These are phyloP conservation scores for Botrytis deweyae DNA, from an alignment of 2,329 filamentous ascomycete genomes.

Conservation along the genomic window DNA sequence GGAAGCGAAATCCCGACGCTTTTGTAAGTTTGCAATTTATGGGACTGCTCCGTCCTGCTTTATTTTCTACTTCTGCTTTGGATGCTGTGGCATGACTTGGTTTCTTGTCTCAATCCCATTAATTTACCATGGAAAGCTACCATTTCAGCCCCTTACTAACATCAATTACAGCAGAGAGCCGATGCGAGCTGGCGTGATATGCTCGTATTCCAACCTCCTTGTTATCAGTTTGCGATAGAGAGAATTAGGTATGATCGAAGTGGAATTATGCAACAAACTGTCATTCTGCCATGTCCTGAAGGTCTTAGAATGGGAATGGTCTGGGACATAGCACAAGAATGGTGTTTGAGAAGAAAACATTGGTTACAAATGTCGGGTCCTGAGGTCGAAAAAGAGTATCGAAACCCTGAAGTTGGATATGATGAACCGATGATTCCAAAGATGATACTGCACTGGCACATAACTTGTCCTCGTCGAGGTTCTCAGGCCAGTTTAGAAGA, in stretches of 20 bases:
- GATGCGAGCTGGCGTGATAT: constrained; percentile 20
- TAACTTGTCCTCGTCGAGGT: constrained; percentile 8
- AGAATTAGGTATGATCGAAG: constrained; percentile 3
- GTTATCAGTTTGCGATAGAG: constrained; percentile 4
- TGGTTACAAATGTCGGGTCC: constrained; percentile 17
- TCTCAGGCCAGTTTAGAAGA: constrained; percentile 5
- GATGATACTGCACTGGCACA: constrained; percentile 14
- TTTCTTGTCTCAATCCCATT: neutral
- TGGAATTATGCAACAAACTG: neutral
- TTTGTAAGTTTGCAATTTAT: constrained; percentile 11
- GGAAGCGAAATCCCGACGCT: constrained; percentile 11
- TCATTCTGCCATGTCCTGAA: constrained; percentile 12
- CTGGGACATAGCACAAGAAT: constrained; percentile 21
- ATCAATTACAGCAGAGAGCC: constrained; percentile 9
- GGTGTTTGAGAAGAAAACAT: constrained; percentile 18
- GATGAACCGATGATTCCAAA: constrained; percentile 10
- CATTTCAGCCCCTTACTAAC: neutral
- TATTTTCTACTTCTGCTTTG: neutral
- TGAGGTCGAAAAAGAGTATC: neutral
- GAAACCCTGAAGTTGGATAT: constrained; percentile 2
- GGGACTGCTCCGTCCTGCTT: neutral
- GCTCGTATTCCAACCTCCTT: constrained; percentile 20
- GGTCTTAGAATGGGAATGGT: constrained; percentile 21
- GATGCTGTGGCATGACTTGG: no score
- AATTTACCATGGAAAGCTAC: neutral